Conservation (phyloP, 2,329 filamentous ascomycete species). For the Beauveria medogensis region DNA sequence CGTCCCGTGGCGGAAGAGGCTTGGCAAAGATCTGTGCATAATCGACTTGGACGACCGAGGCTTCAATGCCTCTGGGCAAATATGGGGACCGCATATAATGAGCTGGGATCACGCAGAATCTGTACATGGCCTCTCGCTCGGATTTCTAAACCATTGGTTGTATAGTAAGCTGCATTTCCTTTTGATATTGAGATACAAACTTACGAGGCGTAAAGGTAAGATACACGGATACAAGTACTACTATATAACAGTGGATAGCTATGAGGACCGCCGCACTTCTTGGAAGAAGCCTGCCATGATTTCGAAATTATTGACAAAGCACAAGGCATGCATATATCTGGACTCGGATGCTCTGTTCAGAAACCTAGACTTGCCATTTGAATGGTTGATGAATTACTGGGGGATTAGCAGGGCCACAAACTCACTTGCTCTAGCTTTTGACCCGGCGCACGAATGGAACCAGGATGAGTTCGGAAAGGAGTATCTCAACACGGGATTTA, state of each 20-base stretch:
- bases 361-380: constrained; percentile 35
- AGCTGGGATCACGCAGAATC: constrained; percentile 25
- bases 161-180: constrained; percentile 25
- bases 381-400: constrained; percentile 42
- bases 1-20: constrained; percentile 23
- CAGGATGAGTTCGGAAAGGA: constrained; percentile 30
- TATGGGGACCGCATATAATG: constrained; percentile 28
- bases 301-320: constrained; percentile 33
- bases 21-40: constrained; percentile 35
- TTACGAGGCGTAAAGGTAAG: constrained; percentile 23
- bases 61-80: constrained; percentile 27
- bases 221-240: constrained; percentile 42
- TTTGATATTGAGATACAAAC: background rate
- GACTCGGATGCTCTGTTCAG: constrained; percentile 38
- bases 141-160: constrained; percentile 36
- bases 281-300: constrained; percentile 39
- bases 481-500: constrained; percentile 46
- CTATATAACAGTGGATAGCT: constrained; percentile 31
- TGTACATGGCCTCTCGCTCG: constrained; percentile 30
- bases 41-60: constrained; percentile 36
- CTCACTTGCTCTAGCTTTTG: constrained; percentile 34
- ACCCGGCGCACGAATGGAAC: constrained; percentile 30
- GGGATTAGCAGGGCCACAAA: constrained; percentile 29
- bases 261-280: constrained; percentile 33
- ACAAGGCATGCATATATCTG: constrained; percentile 35